Percentiles rank a stretch among this genome's conserved stretches.
Conservation (phyloP, 768 basidiomycete species). For the Podaxis sp. region DNA sequence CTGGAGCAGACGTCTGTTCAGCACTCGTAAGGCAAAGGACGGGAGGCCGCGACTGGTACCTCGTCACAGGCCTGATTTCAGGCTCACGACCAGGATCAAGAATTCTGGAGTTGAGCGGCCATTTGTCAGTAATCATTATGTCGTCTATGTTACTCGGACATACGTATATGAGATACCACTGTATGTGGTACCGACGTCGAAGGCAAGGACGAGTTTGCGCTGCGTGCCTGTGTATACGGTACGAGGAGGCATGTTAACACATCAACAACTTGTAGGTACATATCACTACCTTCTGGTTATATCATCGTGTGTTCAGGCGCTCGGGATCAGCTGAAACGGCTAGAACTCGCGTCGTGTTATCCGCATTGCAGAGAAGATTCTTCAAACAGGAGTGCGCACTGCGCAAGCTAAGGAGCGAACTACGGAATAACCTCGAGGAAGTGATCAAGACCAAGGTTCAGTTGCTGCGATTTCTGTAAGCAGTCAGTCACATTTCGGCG, state of each 20-base stretch:
- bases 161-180: slow-evolving; percentile 45
- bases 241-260: slow-evolving; percentile 17
- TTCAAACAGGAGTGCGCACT: too few relatives aligned
- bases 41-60: slow-evolving; percentile 25
- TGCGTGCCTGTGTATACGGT: slow-evolving; percentile 34
- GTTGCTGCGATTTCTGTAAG: too few relatives aligned
- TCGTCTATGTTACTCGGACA: background rate
- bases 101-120: slow-evolving; percentile 22
- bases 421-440: too few relatives aligned
- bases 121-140: background rate
- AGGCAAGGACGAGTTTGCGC: slow-evolving; percentile 44
- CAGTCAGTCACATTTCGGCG: too few relatives aligned
- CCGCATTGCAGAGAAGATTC: too few relatives aligned
- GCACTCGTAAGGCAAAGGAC: slow-evolving; percentile 4
- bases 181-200: slow-evolving; percentile 52
- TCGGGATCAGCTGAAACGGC: too few relatives aligned
- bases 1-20: slow-evolving; percentile 3
- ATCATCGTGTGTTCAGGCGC: too few relatives aligned
- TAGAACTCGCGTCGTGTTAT: too few relatives aligned
- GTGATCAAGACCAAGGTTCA: too few relatives aligned
- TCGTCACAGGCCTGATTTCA: slow-evolving; percentile 39
- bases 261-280: background rate
- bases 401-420: too few relatives aligned
- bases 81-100: slow-evolving; percentile 33
- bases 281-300: background rate